Evolutionary conservation across 2,329 filamentous ascomycete genomes (phyloP), one percentile per base, ranked within the genome.

Genomic region (Dichotomopilus funicola): DNA sequence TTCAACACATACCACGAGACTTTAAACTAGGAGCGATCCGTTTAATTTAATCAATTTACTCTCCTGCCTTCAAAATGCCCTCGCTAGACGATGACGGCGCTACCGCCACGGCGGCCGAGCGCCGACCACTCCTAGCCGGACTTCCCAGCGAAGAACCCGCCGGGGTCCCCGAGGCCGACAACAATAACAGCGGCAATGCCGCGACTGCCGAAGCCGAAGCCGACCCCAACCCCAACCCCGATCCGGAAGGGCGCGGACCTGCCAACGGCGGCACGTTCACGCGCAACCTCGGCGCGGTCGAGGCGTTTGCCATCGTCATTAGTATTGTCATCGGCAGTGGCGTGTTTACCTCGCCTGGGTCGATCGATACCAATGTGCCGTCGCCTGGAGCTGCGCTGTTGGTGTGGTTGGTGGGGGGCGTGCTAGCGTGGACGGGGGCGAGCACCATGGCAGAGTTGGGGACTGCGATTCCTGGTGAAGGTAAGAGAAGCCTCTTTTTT

Each of bases 271-370:
- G 52, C 47, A 62, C 63, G 1, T 78, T 77, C 59, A 70, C 65
- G 42, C 69, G 71, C n/a, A 76, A 73, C 59, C 73, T 78, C 4
- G 76, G 75, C 33, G 66, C 75, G 8, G 54, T 73, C 34, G 76
- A 79, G 61, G 76, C 76, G 0, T 85, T 84, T 59, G 79, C 78
- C 27, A 80, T 86, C 47, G 73, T 85, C 42, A 77, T 85, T 57
- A 81, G 79, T 62, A 80, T 85, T 58, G 81, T 85, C 53, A 83
- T 86, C 48, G 83, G 83, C 6, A 82, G 79, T 51, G 82, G 83
- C 37, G 78, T 86, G 13, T 86, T 86, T 61, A 84, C 83, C 0
- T 85, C 82, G 1, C 82, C 82, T 0, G 80, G 81, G 0, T 76
- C 81, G 9, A 82, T 86, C 56, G 81, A 85, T 62, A 77, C 77